These are phyloP conservation scores for Aureobasidium sp. DNA, from an alignment of 2,329 filamentous ascomycete genomes.

Conservation along the genomic window DNA sequence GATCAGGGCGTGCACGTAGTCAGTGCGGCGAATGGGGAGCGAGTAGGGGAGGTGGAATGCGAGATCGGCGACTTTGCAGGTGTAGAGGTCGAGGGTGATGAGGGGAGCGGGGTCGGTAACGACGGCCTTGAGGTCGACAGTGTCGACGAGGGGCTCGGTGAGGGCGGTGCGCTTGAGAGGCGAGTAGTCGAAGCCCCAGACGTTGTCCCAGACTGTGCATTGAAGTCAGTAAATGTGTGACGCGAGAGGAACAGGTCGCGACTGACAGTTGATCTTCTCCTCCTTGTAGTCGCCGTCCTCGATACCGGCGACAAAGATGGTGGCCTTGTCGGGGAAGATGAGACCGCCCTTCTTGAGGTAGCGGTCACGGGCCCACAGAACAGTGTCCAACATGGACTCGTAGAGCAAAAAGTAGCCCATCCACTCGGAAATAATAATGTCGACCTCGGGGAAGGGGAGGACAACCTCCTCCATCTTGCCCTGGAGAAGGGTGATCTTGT, in stretches of 20 bases:
- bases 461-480: slow-evolving; percentile 99
- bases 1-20: slow-evolving; percentile 94
- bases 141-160: slow-evolving; percentile 93
- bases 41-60: slow-evolving; percentile 74
- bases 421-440: slow-evolving; percentile 99
- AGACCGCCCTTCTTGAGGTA: slow-evolving; percentile 73
- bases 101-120: slow-evolving; percentile 85
- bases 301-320: slow-evolving; percentile 92
- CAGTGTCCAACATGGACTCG: slow-evolving; percentile 98
- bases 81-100: slow-evolving; percentile 90
- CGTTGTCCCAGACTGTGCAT: slow-evolving; percentile 91
- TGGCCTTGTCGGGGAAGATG: slow-evolving; percentile 98
- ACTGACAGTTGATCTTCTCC: slow-evolving; percentile 97
- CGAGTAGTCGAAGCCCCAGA: slow-evolving; percentile 95
- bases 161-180: slow-evolving; percentile 90
- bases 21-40: slow-evolving; percentile 71
- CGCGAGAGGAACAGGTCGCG: neutral
- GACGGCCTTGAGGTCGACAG: slow-evolving; percentile 93
- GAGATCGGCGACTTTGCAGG: slow-evolving; percentile 73
- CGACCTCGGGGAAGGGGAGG: slow-evolving; percentile 88
- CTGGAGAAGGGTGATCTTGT: slow-evolving; percentile 96
- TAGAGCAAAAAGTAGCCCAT: slow-evolving; percentile 99
- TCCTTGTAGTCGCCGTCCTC: slow-evolving; percentile 99
- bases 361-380: slow-evolving; percentile 89
- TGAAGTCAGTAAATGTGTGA: neutral